Evolutionary conservation across 345 rosid genomes (phyloP), one percentile per base, ranked within the genome.

Genomic region (Psidium guajava): DNA sequence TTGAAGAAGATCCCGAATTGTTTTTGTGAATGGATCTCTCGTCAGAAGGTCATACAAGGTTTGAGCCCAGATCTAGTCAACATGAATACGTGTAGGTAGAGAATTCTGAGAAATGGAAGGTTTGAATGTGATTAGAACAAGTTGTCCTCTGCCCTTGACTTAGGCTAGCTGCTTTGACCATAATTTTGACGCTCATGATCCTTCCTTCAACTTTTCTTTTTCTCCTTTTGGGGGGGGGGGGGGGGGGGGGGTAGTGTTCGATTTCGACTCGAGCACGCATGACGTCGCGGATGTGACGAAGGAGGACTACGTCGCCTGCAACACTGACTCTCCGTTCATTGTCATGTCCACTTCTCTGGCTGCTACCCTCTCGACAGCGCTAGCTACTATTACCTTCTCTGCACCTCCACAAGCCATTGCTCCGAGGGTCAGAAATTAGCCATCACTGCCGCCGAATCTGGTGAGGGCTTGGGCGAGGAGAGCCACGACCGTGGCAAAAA

Each of bases 351-450:
- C 50, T 15, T 88, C 92, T 6, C 90, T 92, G 11, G 89, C 91
- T 50, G 83, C 74, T 74, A 92, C 22, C 8, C 82, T 40, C 92
- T 93, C 14, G 92, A 92, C 50, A 82, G 87, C 14, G 86, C 88
- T 0, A 92, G 96, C 5, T 83, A 88, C 2, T 90, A 85, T 28
- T 89, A 90, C 85, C 89, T 81, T 87, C 85, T 89, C 11, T 90
- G 94, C 84, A 85, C 88, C 7, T 3, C 54, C 8, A 27, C 81
- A 12, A 82, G 86, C n/a, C 94, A 92, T 86, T 92, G 96, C 69
- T n/a, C 74, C 32, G 14, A 12, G 0, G 92, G 91, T 40, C 92
- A 90, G 83, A 89, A 90, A 87, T 82, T 91, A 5, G 82, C 85
- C 40, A 27, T 90, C 53, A 86, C 77, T 0, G 92, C 90, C 1